These are phyloP conservation scores for Fusarium globosum DNA, from an alignment of 2,329 filamentous ascomycete genomes.

Conservation along the genomic window DNA sequence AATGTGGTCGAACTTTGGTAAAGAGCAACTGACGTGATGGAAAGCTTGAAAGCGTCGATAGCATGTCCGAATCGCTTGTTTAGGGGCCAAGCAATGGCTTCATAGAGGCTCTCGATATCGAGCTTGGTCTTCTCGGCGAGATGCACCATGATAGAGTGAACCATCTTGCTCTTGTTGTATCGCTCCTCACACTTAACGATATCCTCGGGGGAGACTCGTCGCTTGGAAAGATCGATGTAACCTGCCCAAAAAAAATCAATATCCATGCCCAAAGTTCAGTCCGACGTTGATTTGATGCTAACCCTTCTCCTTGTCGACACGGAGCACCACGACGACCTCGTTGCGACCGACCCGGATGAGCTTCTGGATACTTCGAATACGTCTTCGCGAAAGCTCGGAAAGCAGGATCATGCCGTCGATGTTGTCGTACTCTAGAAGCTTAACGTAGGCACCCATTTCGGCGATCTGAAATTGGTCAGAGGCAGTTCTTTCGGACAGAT, in stretches of 20 bases:
- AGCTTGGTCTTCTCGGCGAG: conserved; percentile 96
- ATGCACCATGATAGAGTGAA: conserved; percentile 98
- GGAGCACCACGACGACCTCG: conserved; percentile 96
- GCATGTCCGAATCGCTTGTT: conserved; percentile 98
- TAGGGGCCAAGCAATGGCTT: conserved; percentile 94
- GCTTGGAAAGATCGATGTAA: conserved; percentile 99
- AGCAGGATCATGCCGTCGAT: conserved; percentile 99
- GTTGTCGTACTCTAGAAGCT: conserved; percentile 99
- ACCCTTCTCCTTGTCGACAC: conserved; percentile 99
- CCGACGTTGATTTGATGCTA: conserved; percentile 43
- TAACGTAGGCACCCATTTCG: conserved; percentile 99
- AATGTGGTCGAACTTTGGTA: neutral
- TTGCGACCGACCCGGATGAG: conserved; percentile 98
- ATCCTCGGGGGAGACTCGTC: conserved; percentile 96
- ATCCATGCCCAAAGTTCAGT: conserved; percentile 35
- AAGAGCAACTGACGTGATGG: conserved; percentile 79
- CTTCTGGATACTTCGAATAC: conserved; percentile 99
- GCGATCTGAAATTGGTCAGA: conserved; percentile 74
- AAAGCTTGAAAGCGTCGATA: conserved; percentile 98
- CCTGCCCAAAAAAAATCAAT: conserved; percentile 53
- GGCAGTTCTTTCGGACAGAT: conserved; percentile 16
- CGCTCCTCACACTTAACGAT: conserved; percentile 98
- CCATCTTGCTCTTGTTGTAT: conserved; percentile 99
- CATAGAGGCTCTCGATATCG: conserved; percentile 94
- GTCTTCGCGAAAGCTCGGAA: conserved; percentile 95